Base-by-base conservation (phyloP, 306 rosid genomes). In the Dalbergia oliveri region DNA sequence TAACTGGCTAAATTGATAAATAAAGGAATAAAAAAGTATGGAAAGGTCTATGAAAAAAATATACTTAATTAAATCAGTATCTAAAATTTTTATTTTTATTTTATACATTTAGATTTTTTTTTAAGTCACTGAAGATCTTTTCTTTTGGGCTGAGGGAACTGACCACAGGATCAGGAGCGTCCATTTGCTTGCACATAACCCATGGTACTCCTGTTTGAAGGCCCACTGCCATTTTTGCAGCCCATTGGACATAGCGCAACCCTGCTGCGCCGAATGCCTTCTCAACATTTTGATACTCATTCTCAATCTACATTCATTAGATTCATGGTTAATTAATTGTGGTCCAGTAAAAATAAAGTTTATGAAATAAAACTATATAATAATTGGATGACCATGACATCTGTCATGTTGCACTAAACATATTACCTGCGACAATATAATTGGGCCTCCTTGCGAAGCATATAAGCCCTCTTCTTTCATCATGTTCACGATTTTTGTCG, bases 361-460 rank as follows among this genome's bases (percentile, higher is more conserved):
- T 49, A 26, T 53, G 3, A 26, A 80, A 54, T 21, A 26, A 14
- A 58, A 59, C 47, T 37, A 13, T 50, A 13, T 14, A 61, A n/a
- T 35, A 15, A 70, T 33, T 71, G 14, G 18, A 31, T 44, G 45
- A 75, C 33, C 35, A 39, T 18, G 4, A 34, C 4, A 35, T 15
- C 53, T 39, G 1, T 35, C 56, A 39, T 37, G 18, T 23, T 11
- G 9, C 7, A n/a, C 0, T 5, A 18, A 15, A 5, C 7, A 7
- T 66, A 26, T 26, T 26, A 80, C 86, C 92, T 89, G 97, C 8
- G 94, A 87, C 62, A 91, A 50, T 72, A 90, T 90, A 73, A 91
- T 91, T 34, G 97, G 96, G 2, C 97, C 94, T 85, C 97, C 97
- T 91, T 94, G 91, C 0, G 95, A 88, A 75, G 94, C 94, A 80